Evolutionary conservation across 495 filamentous ascomycete species (phyloP).

Genomic region (Penicillium herquei): DNA sequence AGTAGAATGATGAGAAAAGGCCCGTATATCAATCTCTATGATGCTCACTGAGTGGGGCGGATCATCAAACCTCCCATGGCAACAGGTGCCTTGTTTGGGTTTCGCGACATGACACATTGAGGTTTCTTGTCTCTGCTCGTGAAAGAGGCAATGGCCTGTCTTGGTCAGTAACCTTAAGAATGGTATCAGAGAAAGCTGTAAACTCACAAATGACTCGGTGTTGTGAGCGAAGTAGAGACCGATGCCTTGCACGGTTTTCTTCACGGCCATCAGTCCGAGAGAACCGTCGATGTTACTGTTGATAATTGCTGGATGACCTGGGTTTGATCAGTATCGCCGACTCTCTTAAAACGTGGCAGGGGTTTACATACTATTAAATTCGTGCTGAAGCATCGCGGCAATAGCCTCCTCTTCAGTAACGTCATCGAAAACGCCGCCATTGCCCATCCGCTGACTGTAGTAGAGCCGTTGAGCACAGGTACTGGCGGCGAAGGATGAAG

Average conservation of each 20-base stretch:
- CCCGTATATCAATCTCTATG: no score
- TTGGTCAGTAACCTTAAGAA: conserved; percentile 12
- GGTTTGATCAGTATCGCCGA: conserved; percentile 16
- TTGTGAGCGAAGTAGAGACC: conserved; percentile 89
- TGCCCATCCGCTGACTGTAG: conserved; percentile 56
- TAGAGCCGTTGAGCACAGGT: conserved; percentile 77
- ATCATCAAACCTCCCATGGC: conserved; percentile 40
- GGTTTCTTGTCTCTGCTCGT: conserved; percentile 68
- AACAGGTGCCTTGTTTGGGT: conserved; percentile 32
- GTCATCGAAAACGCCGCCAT: conserved; percentile 58
- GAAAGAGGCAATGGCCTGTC: conserved; percentile 80
- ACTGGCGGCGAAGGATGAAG: conserved; percentile 79
- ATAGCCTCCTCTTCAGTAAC: conserved; percentile 72
- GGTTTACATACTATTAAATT: conserved; percentile 69
- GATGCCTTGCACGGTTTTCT: conserved; percentile 67
- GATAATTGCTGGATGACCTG: conserved; percentile 71
- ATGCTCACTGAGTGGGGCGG: conserved; percentile 21
- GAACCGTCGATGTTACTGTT: conserved; percentile 69
- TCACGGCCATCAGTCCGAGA: conserved; percentile 81
- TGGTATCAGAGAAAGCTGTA: background rate
- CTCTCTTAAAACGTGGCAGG: background rate
- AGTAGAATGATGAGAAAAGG: background rate
- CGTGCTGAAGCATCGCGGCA: conserved; percentile 64
- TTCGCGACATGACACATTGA: conserved; percentile 80
- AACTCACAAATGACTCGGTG: conserved; percentile 77